A percentile compares a stretch with the other conserved stretches of the same genome.
Evolutionary conservation across 495 filamentous ascomycete genomes (phyloP).

Genomic region (Echria macrotheca): DNA sequence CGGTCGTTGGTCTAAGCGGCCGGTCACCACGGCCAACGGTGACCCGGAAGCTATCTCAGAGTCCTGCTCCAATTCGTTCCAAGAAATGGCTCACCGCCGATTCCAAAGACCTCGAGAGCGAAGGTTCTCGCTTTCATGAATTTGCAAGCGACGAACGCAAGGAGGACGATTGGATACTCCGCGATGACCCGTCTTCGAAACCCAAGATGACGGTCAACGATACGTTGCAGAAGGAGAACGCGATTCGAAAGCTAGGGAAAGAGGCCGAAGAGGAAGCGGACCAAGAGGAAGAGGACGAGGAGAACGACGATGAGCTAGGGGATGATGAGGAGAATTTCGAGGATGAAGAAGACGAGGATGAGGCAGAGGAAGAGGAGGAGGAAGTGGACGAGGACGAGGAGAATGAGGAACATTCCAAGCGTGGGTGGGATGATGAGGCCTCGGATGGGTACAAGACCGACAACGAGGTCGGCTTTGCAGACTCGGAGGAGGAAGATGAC

Average conservation of each 20-base stretch:
- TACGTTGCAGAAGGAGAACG: slow-evolving; percentile 83
- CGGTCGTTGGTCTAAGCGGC: slow-evolving; percentile 16
- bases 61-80: slow-evolving; percentile 27
- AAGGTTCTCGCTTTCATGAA: slow-evolving; percentile 81
- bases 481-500: slow-evolving; percentile 81
- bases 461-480: slow-evolving; percentile 89
- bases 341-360: slow-evolving; percentile 44
- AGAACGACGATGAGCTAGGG: slow-evolving; percentile 31
- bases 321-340: slow-evolving; percentile 38
- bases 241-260: slow-evolving; percentile 78
- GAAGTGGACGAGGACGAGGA: slow-evolving; percentile 6
- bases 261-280: slow-evolving; percentile 64
- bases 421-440: slow-evolving; percentile 61
- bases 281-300: slow-evolving; percentile 46
- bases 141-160: slow-evolving; percentile 77
- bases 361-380: slow-evolving; percentile 31
- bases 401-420: slow-evolving; percentile 46
- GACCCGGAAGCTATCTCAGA: slow-evolving; percentile 29
- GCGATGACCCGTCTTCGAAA: slow-evolving; percentile 51
- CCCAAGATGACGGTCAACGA: slow-evolving; percentile 80
- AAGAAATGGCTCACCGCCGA: slow-evolving; percentile 46
- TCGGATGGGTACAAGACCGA: slow-evolving; percentile 87
- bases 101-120: slow-evolving; percentile 52
- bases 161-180: slow-evolving; percentile 81
- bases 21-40: slow-evolving; percentile 47